A percentile compares a stretch with the other conserved stretches of the same genome.
Evolutionary conservation across 2,329 filamentous ascomycete species (phyloP).

Genomic region (Rutstroemia sp.): DNA sequence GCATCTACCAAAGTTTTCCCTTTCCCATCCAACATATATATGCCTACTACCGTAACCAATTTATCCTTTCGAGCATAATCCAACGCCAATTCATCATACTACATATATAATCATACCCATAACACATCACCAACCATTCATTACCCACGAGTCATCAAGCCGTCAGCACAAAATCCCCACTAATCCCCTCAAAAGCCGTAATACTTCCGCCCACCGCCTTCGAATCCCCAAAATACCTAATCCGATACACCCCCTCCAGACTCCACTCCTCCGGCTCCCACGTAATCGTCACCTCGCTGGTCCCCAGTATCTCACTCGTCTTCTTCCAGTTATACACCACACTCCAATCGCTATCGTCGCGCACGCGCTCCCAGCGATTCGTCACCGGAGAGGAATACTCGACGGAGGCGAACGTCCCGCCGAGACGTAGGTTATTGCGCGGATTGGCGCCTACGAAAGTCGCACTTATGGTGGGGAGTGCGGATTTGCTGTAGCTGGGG

Average conservation of each 20-base stretch:
- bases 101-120: neutral
- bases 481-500: constrained; percentile 39
- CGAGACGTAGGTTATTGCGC: constrained; percentile 75
- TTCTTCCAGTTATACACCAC: constrained; percentile 75
- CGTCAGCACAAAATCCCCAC: constrained; percentile 39
- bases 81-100: neutral
- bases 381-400: constrained; percentile 48
- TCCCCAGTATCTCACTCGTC: constrained; percentile 59
- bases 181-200: constrained; percentile 61
- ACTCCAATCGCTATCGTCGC: constrained; percentile 75
- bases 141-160: neutral
- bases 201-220: constrained; percentile 59
- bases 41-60: too few species aligned
- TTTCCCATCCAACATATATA: too few species aligned
- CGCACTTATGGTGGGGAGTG: constrained; percentile 42
- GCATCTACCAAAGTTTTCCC: too few species aligned
- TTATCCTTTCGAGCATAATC: neutral
- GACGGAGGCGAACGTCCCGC: constrained; percentile 69
- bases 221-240: constrained; percentile 78
- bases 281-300: constrained; percentile 68
- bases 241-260: constrained; percentile 61
- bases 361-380: constrained; percentile 55
- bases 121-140: neutral
- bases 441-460: constrained; percentile 85
- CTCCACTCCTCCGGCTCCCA: constrained; percentile 69